Conservation (phyloP, 441 rosid species). For the Populus tomentosa region DNA sequence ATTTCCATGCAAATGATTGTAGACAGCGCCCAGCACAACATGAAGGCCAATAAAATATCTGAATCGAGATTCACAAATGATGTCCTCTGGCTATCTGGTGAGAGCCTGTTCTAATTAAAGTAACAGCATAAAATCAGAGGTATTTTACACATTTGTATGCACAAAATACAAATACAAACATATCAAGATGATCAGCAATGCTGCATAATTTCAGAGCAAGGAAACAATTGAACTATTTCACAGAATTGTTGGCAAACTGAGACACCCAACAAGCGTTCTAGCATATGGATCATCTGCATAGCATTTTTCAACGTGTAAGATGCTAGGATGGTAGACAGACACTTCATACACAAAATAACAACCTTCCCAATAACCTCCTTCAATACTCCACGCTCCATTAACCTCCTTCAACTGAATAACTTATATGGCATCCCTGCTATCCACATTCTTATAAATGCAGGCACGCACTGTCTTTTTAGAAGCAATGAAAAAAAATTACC, state of each 20-base stretch:
- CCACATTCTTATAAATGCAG: slow-evolving; percentile 48
- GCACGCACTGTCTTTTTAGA: slow-evolving; percentile 55
- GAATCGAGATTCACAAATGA: slow-evolving; percentile 64
- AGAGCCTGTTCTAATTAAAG: slow-evolving; percentile 51
- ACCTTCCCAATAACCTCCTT: slow-evolving; percentile 78
- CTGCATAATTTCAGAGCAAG: slow-evolving; percentile 10
- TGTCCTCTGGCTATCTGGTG: slow-evolving; percentile 75
- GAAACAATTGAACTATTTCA: slow-evolving; percentile 18
- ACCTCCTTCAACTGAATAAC: slow-evolving; percentile 50
- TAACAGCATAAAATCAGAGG: slow-evolving; percentile 23
- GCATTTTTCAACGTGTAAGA: slow-evolving; percentile 68
- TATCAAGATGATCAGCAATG: slow-evolving; percentile 1
- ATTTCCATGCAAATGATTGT: too few relatives aligned
- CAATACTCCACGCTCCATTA: slow-evolving; percentile 72
- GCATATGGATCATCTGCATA: slow-evolving; percentile 63
- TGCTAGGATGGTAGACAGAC: slow-evolving; percentile 78
- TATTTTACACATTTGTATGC: neutral
- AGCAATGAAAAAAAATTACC: slow-evolving; percentile 9
- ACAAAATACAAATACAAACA: slow-evolving; percentile 1
- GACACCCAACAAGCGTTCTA: too few relatives aligned
- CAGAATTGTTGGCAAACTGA: slow-evolving; percentile 23
- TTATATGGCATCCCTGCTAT: slow-evolving; percentile 47
- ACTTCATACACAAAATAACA: slow-evolving; percentile 84
- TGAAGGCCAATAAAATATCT: slow-evolving; percentile 27
- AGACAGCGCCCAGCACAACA: too few relatives aligned